phyloP scores from a whole-genome alignment of 495 filamentous ascomycete genomes.

The Neurospora discreta region DNA sequence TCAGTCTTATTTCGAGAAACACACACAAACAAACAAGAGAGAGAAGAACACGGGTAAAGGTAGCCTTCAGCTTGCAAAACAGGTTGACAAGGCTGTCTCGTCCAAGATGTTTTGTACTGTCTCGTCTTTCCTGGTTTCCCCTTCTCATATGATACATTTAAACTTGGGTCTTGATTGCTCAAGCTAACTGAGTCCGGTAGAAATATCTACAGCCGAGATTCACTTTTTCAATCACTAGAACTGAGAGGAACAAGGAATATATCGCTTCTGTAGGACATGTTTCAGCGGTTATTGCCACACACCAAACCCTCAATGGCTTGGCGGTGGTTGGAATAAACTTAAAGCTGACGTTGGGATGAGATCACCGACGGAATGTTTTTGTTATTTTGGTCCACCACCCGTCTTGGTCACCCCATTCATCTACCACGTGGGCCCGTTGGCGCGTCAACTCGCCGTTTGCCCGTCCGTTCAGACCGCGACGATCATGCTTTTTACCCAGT shows the following conservation, averaged over 20 bases:
- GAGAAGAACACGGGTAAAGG: background rate
- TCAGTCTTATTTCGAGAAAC: background rate
- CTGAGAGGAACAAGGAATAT: background rate
- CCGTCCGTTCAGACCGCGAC: background rate
- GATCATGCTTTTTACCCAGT: no score
- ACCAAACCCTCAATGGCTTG: background rate
- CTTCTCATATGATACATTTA: background rate
- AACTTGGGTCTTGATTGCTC: background rate
- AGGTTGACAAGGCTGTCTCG: background rate
- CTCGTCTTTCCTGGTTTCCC: background rate
- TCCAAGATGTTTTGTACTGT: background rate
- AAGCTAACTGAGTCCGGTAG: background rate
- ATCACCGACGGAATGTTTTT: background rate
- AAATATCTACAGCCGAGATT: background rate
- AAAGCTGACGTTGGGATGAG: background rate
- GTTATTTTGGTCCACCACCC: background rate
- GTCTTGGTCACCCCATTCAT: background rate
- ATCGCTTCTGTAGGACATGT: background rate
- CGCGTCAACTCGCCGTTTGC: background rate
- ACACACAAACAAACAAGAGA: background rate
- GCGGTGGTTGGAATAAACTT: background rate
- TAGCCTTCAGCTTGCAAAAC: background rate
- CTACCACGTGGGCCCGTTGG: background rate
- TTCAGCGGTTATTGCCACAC: background rate
- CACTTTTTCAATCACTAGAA: background rate